Percentiles rank a stretch among this genome's conserved stretches.
These are phyloP conservation scores for Macrolepiota fuliginosa DNA, from an alignment of 768 basidiomycete species.

Conservation along the genomic window DNA sequence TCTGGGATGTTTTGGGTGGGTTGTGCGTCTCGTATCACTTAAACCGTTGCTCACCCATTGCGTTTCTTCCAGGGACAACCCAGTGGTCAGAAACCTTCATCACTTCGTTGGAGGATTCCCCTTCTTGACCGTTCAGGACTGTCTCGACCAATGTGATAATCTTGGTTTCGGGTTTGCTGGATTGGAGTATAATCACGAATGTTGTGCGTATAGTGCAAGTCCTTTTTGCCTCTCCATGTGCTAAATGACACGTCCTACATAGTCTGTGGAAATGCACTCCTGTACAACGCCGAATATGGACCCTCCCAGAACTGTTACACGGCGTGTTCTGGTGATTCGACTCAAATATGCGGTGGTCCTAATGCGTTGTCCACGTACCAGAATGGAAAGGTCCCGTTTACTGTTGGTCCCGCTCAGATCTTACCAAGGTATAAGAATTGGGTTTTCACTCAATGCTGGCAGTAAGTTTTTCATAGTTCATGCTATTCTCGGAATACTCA, in stretches of 20 bases:
- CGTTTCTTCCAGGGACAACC: slow-evolving; percentile 13
- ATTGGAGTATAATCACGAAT: slow-evolving; percentile 21
- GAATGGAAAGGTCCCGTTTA: slow-evolving; percentile 17
- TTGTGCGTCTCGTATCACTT: not conserved
- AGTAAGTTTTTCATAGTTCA: slow-evolving; percentile 6
- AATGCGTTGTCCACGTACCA: slow-evolving; percentile 20
- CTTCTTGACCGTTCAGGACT: slow-evolving; percentile 18
- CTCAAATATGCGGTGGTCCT: slow-evolving; percentile 20
- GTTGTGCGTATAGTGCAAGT: slow-evolving; percentile 15
- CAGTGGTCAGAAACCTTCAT: slow-evolving; percentile 13
- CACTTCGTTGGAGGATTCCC: slow-evolving; percentile 12
- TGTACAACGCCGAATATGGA: slow-evolving; percentile 15
- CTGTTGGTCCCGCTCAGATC: slow-evolving; percentile 15
- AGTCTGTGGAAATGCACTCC: slow-evolving; percentile 22
- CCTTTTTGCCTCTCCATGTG: not conserved
- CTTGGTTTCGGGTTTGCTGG: slow-evolving; percentile 17
- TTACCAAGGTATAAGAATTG: slow-evolving; percentile 14
- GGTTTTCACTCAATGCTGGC: slow-evolving; percentile 16
- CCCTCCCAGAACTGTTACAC: slow-evolving; percentile 10
- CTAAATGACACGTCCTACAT: not conserved
- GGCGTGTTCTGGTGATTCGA: slow-evolving; percentile 17
- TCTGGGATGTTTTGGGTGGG: not conserved
- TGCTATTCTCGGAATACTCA: not conserved
- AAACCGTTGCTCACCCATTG: no score
- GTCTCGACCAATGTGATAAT: slow-evolving; percentile 17